Conservation (phyloP, 805 yeast species). For the Saturnispora sanitii region DNA sequence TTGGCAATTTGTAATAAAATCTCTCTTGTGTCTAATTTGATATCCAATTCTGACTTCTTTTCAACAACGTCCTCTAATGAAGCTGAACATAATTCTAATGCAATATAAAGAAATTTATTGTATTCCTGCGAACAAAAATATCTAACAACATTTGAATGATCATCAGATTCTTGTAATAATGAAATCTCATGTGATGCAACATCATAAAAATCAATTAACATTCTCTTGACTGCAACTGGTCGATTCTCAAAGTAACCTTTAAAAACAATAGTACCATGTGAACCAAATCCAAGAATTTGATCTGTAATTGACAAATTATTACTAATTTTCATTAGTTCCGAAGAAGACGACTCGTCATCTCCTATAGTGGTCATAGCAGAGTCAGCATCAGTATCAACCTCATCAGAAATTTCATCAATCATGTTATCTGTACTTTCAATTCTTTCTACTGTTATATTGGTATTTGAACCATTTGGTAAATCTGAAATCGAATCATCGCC, state of each 20-base stretch:
- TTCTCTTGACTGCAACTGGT: slow-evolving; percentile 92
- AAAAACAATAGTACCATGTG: slow-evolving; percentile 93
- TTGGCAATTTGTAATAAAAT: slow-evolving; percentile 67
- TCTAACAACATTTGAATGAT: slow-evolving; percentile 89
- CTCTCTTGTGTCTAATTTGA: slow-evolving; percentile 36
- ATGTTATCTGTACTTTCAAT: no score
- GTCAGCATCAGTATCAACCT: not conserved
- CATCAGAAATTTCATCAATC: no score
- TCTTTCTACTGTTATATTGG: no score
- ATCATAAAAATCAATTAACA: slow-evolving; percentile 88
- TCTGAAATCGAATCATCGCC: no score
- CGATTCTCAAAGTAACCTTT: slow-evolving; percentile 84
- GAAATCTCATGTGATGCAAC: slow-evolving; percentile 88
- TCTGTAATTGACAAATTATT: slow-evolving; percentile 55
- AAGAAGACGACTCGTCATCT: no score
- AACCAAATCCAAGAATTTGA: slow-evolving; percentile 83
- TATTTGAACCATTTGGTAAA: no score
- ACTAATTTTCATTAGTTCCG: slow-evolving; percentile 15
- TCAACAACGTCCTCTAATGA: slow-evolving; percentile 81
- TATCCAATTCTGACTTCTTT: slow-evolving; percentile 29
- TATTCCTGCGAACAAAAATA: slow-evolving; percentile 90
- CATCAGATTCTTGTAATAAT: slow-evolving; percentile 85
- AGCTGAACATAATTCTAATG: slow-evolving; percentile 82
- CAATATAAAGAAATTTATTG: slow-evolving; percentile 83
- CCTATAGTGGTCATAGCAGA: not conserved